A percentile compares a stretch with the other conserved stretches of the same genome.
These are phyloP conservation scores for Colletotrichum eremochloae DNA, from an alignment of 2,329 filamentous ascomycete species.

Conservation along the genomic window DNA sequence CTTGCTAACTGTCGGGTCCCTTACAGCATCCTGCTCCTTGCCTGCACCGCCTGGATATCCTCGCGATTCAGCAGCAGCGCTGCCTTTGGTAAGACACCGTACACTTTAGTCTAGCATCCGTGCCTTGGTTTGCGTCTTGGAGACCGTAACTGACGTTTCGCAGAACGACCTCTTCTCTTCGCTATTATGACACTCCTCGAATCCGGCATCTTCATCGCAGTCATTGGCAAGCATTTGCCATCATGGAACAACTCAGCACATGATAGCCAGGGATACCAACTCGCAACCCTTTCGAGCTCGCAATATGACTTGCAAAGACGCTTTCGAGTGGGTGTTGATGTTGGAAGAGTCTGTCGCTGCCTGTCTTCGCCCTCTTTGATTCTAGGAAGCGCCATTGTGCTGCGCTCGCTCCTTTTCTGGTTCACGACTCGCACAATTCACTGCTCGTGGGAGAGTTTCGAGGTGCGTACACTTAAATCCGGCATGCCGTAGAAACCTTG, in stretches of 20 bases:
- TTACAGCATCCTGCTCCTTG: conserved; percentile 25
- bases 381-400: conserved; percentile 45
- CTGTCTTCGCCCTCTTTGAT: conserved; percentile 40
- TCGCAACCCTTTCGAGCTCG: conserved; percentile 2
- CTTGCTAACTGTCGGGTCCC: conserved; percentile 7
- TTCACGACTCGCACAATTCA: conserved; percentile 50
- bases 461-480: conserved; percentile 46
- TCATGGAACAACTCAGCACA: conserved; percentile 12
- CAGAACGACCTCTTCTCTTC: conserved; percentile 54
- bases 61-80: conserved; percentile 52
- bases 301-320: conserved; percentile 13
- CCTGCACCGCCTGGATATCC: conserved; percentile 46
- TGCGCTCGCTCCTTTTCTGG: conserved; percentile 50
- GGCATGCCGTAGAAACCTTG: neutral
- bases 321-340: conserved; percentile 23
- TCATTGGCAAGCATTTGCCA: conserved; percentile 36
- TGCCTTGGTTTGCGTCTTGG: neutral
- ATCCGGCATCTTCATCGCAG: conserved; percentile 44
- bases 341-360: conserved; percentile 32
- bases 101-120: neutral
- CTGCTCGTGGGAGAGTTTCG: conserved; percentile 52
- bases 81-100: conserved; percentile 50
- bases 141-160: neutral
- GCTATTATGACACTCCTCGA: conserved; percentile 49
- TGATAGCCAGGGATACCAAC: conserved; percentile 22